Percentiles rank a stretch among this genome's conserved stretches.
Conservation (phyloP, 2,329 filamentous ascomycete genomes). For the Paecilomyces dactylethromorphus region DNA sequence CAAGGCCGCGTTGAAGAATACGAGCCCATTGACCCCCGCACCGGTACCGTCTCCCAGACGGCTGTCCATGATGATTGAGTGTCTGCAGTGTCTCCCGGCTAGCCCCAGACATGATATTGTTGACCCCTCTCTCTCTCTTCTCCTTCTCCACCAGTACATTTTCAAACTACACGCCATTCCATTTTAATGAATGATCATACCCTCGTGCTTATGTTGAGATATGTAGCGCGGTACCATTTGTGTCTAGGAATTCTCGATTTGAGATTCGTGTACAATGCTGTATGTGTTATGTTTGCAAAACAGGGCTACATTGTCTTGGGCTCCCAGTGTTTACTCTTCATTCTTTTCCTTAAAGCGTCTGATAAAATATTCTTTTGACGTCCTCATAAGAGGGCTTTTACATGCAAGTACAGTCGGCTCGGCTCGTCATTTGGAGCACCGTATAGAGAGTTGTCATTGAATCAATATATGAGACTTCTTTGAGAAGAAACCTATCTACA, state of each 20-base stretch:
- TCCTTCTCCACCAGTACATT: neutral
- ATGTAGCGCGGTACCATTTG: neutral
- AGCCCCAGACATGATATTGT: neutral
- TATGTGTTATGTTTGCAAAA: neutral
- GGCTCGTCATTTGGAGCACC: neutral
- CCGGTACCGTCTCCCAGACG: constrained; percentile 10
- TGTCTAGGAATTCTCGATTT: neutral
- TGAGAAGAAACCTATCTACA: neutral
- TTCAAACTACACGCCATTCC: neutral
- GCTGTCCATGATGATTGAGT: constrained; percentile 11
- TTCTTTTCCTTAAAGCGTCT: neutral
- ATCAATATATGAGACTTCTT: neutral
- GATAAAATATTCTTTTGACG: neutral
- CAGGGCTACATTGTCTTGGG: neutral
- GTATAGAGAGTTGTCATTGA: neutral
- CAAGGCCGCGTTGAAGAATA: constrained; percentile 37
- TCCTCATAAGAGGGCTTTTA: neutral
- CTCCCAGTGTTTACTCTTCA: neutral
- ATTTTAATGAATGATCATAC: neutral
- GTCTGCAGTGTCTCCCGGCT: neutral
- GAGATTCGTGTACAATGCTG: neutral
- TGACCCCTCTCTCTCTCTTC: neutral
- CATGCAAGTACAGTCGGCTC: neutral
- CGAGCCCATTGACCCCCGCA: constrained; percentile 10
- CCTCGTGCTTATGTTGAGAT: neutral